Percentiles rank a stretch among this genome's conserved stretches.
These are phyloP conservation scores for Cubamyces sp. DNA, from an alignment of 768 basidiomycete species.

Conservation along the genomic window DNA sequence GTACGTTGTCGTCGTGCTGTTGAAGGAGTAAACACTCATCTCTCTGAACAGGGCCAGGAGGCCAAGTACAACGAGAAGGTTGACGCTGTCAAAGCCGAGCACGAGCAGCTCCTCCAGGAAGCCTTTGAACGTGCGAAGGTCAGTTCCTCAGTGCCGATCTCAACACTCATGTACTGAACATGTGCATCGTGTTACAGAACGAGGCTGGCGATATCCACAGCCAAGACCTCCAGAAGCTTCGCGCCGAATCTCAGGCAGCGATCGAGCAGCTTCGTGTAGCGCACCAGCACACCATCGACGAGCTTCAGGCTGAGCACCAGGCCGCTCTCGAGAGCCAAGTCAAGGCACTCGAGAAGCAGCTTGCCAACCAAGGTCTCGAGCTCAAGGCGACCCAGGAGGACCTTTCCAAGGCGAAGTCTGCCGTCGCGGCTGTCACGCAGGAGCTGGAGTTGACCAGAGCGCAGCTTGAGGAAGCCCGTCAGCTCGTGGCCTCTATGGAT, in stretches of 20 bases:
- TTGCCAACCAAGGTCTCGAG: conserved; percentile 64
- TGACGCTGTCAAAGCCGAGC: conserved; percentile 66
- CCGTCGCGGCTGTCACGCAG: conserved; percentile 51
- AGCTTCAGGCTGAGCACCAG: conserved; percentile 66
- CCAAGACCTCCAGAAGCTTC: conserved; percentile 72
- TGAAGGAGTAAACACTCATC: neutral
- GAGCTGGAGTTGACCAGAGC: conserved; percentile 61
- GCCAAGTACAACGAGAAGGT: conserved; percentile 68
- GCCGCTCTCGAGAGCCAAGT: conserved; percentile 61
- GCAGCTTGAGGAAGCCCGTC: conserved; percentile 68
- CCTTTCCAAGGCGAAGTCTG: conserved; percentile 72
- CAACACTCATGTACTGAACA: conserved; percentile 14
- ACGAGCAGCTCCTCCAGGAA: conserved; percentile 61
- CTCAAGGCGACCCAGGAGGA: conserved; percentile 87
- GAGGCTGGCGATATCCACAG: conserved; percentile 74
- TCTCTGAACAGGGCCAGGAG: conserved; percentile 61
- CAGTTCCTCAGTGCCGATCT: conserved; percentile 22
- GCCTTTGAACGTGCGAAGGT: conserved; percentile 84
- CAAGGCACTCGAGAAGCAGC: conserved; percentile 62
- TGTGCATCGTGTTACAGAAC: conserved; percentile 42
- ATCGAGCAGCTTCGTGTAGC: conserved; percentile 70
- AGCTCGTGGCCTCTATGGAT: conserved; percentile 44
- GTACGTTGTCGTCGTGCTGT: conserved; percentile 40
- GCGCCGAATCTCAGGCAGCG: conserved; percentile 63
- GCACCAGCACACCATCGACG: conserved; percentile 63